Base-by-base conservation (phyloP, 2,329 filamentous ascomycete genomes). In the Apiospora malaysiana region DNA sequence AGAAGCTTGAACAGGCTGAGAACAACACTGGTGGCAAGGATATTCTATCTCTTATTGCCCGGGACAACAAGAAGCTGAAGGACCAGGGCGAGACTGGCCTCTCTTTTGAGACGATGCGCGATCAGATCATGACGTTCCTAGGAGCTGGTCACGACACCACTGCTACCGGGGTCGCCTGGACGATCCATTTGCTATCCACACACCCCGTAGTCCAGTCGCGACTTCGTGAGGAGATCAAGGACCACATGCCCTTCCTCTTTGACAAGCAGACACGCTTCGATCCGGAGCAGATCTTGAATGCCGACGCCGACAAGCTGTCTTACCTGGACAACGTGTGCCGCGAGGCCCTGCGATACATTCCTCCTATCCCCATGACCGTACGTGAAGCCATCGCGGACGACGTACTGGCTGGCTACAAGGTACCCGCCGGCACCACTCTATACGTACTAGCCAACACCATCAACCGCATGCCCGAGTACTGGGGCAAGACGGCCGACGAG, bases 241-340 rank as follows among this genome's bases (percentile, higher is more conserved):
- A 77, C 43, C 70, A 77, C 72, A 74, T 81, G 77, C 79, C 81
- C 5, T 80, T 82, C 75, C 77, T 85, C 23, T 83, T 85, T 71
- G 77, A 83, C 70, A 73, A 73, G 1, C 68, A 76, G 3, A 71
- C 72, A 8, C 78, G 81, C 14, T 78, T 81, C 69, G 77, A 81
- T 68, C 69, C 74, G 2, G 75, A 74, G 2, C 71, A 75, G 18
- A 72, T 81, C 56, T 77, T 74, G 18, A 75, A 77, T 4, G 78
- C 80, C 0, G 82, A 85, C 69, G 78, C 79, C 0, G 81, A 85
- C 73, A 74, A 77, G 66, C 77, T 85, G 2, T 83, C 82, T 0
- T 86, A 82, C 74, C 77, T 85, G 6, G 82, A 85, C 72, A 84
- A 84, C 68, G 81, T 85, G 49, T 84, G 83, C 78, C 81, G 82